Base-by-base conservation (phyloP, 306 rosid genomes). In the Lathyrus sativus region DNA sequence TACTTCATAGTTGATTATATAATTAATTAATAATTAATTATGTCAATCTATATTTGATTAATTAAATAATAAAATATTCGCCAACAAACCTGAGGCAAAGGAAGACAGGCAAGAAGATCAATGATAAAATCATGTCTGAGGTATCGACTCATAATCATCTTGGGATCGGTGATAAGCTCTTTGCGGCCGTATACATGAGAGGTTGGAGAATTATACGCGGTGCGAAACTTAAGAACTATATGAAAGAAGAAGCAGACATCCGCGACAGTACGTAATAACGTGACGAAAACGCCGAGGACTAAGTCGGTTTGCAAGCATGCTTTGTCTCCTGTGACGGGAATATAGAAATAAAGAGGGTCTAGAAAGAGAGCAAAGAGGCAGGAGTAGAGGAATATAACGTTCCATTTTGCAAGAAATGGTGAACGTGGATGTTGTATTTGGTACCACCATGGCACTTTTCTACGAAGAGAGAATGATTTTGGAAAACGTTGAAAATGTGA, bases 311-410 rank as follows among this genome's bases (percentile, higher is more conserved):
- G 46, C 89, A 90, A 82, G 53, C 98, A 93, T 0, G 78, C 86
- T 22, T 82, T 51, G 22, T 72, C 83, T 3, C 86, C 93, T 3
- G 86, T 85, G 44, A 78, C 29, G 10, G 96, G 90, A 35, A 86
- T 62, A 42, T 76, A 93, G 83, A 93, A 90, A 78, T 88, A 93
- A 41, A 93, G 88, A 2, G 97, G 97, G 49, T 93, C 98, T 2
- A 93, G 35, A 73, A 90, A 93, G 35, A 93, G 76, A n/a, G 97
- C 92, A 3, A 75, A 55, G 15, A 90, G 68, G 66, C 86, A 86
- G 0, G 84, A 71, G 1, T 77, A 74, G 29, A 90, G 86, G 83
- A 90, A 85, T 5, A 75, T 69, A 7, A 79, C 79, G 73, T 90
- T 85, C 98, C 97, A 90, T 62, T 11, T 29, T 14, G 85, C 79